Base-by-base conservation (phyloP, 345 rosid genomes). In the Aethionema arabicum region DNA sequence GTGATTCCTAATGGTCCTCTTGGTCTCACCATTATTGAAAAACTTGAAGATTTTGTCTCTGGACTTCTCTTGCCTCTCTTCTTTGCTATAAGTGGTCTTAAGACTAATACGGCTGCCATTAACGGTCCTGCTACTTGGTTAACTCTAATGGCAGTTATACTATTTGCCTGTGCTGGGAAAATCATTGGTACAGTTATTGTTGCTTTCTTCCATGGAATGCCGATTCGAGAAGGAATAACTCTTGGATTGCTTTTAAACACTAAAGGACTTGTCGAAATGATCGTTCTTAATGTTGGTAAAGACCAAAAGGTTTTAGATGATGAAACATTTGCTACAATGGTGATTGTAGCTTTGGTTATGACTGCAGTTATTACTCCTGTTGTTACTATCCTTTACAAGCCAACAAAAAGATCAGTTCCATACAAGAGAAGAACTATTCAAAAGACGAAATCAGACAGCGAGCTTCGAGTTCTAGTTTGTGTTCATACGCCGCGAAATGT, bases 21-120 rank as follows among this genome's bases (percentile, higher is more conserved):
- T 8, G 97, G 91, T 37, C 83, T 90, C 21, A 85, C 97, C 29
- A 82, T 93, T 5, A 79, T 90, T 21, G 99, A 93, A 53, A 93
- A 87, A 76, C 86, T 93, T 4, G 99, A 93, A 71, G 99, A 93
- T 65, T 93, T 93, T 46, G 90, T 93, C 11, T 90, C 96, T 1
- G 98, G 98, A n/a, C 93, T 92, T 67, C 74, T 92, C 35, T 64
- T 92, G 5, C 99, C 99, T 67, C 90, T 93, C 43, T 93, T 85
- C 82, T 93, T 90, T 33, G 90, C 91, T 21, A 87, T 90, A 63
- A 93, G 99, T 48, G 97, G 99, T 12, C 91, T 93, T 13, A 84
- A 88, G 63, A 93, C 99, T 11, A 74, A 90, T 51, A 2, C 84
- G 32, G 32, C 52, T 6, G 3, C 75, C 13, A 83, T 90, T 13